A percentile compares a stretch with the other conserved stretches of the same genome.
These are phyloP conservation scores for Gardenia jasminoides DNA, from an alignment of 257 asterid species.

Conservation along the genomic window DNA sequence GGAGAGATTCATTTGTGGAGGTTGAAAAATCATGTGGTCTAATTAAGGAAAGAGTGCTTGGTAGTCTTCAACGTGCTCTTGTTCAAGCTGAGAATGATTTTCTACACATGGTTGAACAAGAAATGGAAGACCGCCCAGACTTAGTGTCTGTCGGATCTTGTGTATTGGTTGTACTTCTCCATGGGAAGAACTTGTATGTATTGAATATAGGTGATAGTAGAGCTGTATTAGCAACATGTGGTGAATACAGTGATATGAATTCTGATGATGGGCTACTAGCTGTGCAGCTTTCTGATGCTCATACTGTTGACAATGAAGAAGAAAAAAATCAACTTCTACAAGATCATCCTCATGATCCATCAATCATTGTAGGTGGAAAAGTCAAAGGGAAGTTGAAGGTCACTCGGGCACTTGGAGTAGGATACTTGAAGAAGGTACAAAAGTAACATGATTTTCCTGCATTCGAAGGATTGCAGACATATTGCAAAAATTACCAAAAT, in stretches of 20 bases:
- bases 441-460: slow-evolving; percentile 2
- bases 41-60: slow-evolving; percentile 54
- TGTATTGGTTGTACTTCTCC: slow-evolving; percentile 63
- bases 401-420: slow-evolving; percentile 96
- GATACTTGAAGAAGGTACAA: slow-evolving; percentile 97
- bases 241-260: slow-evolving; percentile 23
- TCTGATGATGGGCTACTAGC: slow-evolving; percentile 38
- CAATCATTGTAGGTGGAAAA: slow-evolving; percentile 54
- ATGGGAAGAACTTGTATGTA: slow-evolving; percentile 73
- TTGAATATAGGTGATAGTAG: slow-evolving; percentile 91
- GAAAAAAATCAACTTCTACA: slow-evolving; percentile 62
- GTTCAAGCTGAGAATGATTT: slow-evolving; percentile 77
- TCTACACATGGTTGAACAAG: slow-evolving; percentile 89
- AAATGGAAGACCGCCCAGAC: slow-evolving; percentile 98
- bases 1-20: slow-evolving; percentile 3
- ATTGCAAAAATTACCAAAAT: neutral
- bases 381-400: slow-evolving; percentile 91
- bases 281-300: slow-evolving; percentile 77
- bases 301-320: slow-evolving; percentile 75
- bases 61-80: slow-evolving; percentile 68
- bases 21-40: slow-evolving; percentile 19
- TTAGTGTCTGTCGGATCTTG: slow-evolving; percentile 89
- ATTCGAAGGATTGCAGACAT: neutral
- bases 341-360: slow-evolving; percentile 81
- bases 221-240: slow-evolving; percentile 77